Base-by-base conservation (phyloP, 192 early-diverging fungal genomes). In the Coemansia sp. region DNA sequence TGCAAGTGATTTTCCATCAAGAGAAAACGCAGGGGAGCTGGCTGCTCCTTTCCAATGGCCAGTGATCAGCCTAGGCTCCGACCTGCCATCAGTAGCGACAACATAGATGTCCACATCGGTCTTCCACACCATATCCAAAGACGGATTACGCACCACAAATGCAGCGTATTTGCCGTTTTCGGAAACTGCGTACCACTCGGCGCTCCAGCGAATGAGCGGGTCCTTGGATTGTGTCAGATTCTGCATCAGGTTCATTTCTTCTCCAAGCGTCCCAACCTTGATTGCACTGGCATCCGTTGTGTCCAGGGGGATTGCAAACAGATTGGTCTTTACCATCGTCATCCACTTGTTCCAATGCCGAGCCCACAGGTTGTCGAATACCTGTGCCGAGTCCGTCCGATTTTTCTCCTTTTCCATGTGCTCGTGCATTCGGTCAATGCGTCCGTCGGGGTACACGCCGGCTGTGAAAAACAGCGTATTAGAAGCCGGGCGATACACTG, bases 321-420 rank as follows among this genome's bases (percentile, higher is more conserved):
- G 65, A 20, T 82, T 83, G 47, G 85, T 72, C 60, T 84, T 85
- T 69, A 85, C 79, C 25, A 78, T 69, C 22, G 79, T 68, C 51
- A 81, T 73, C 67, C 83, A 88, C 20, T 73, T 65, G 69, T 93
- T 87, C 91, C 91, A 93, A 64, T 91, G 89, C 28, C 91, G 80
- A 19, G 89, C 85, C 85, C 87, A 88, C 48, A 93, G 72, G n/a
- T 85, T 66, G 59, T 90, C 85, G 65, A 74, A 89, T 18, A 78
- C 85, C 27, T 79, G 35, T 22, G 81, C 88, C 10, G 86, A 82
- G 52, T 88, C 84, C 20, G 66, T 73, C 22, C 72, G 55, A 10
- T 35, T 59, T n/a, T 65, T 66, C 14, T 65, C 69, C 72, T 60
- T 34, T 61, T 65, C 47, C 72, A 83, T 55, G 65, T 71, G 50